Evolutionary conservation across 75 land plant species (phyloP), one percentile per base, ranked within the genome.

Genomic region (Sequoiadendron giganteum): DNA sequence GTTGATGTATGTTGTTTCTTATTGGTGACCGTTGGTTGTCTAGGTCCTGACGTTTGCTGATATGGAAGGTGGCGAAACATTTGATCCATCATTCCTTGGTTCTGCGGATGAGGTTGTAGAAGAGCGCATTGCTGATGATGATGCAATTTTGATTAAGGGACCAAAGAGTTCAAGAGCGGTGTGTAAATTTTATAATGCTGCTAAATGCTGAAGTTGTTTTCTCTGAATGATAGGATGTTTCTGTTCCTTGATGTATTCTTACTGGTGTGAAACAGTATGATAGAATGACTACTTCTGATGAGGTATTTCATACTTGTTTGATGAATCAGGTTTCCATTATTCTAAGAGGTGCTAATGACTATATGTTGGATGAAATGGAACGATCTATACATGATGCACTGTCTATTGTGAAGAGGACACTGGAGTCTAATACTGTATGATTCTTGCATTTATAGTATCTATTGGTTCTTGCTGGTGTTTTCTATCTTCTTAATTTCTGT

Each of bases 1-100:
- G 52, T 11, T n/a, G 10, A 45, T 28, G 34, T 42, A 82, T 82
- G 34, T n/a, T 82, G 15, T 82, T 82, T 4, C 54, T 82, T 42
- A 82, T 28, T 13, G 5, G 21, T 36, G 25, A 56, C 21, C 3
- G 45, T 13, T 49, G 28, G 21, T 61, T 80, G 18, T 87, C 79
- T 92, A 97, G 99, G 95, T 97, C 86, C 88, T 95, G 40, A 97
- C 98, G 42, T 96, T 98, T 90, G 99, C 99, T 88, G 99, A 97
- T 75, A 95, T 97, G 99, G 99, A 98, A 92, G 99, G 99, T 4
- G 97, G 98, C 18, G 99, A 98, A 90, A 94, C 99, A 42, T 98
- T 95, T 93, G 99, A 98, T 90, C 86, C 97, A 85, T 95, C 96
- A 86, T 84, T 94, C 86, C 94, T 98, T 88, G 99, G 99, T 52